Conservation (phyloP, 306 rosid species). For the Cucurbita moschata region DNA sequence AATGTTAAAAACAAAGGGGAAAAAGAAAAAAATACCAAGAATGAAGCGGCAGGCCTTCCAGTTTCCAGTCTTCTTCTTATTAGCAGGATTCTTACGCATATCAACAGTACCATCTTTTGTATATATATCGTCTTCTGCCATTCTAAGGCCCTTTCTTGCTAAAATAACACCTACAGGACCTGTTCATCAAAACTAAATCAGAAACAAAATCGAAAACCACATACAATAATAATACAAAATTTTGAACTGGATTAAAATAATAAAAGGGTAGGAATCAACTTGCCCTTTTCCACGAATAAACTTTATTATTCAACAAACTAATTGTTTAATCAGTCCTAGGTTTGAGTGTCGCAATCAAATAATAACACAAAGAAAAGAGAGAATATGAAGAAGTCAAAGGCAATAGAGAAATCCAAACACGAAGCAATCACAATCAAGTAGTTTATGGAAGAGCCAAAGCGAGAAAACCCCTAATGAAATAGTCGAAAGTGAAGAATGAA, state of each 20-base stretch:
- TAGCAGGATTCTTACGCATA: slow-evolving; percentile 42
- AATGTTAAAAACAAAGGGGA: not conserved
- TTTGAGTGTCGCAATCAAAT: not conserved
- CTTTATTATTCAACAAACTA: not conserved
- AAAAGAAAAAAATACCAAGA: slow-evolving; percentile 38
- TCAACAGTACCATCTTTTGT: slow-evolving; percentile 58
- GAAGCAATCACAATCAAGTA: not conserved
- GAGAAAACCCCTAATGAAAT: not conserved
- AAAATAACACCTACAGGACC: not conserved
- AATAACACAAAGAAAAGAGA: not conserved
- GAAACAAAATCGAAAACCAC: not conserved
- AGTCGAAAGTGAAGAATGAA: not conserved
- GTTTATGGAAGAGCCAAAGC: not conserved
- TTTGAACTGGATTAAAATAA: not conserved
- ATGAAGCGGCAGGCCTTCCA: slow-evolving; percentile 74
- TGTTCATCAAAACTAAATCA: not conserved
- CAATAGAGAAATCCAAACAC: not conserved
- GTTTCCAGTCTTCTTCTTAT: slow-evolving; percentile 56
- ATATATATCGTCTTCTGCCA: slow-evolving; percentile 40
- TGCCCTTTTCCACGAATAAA: not conserved
- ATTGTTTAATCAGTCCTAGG: not conserved
- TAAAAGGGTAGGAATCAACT: not conserved
- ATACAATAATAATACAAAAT: not conserved
- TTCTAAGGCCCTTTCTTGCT: not conserved
- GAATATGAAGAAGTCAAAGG: not conserved